Percentiles rank a stretch among this genome's conserved stretches.
Evolutionary conservation across 78 protist genomes (phyloP).

Genomic region (Pelomyxa schiedti): DNA sequence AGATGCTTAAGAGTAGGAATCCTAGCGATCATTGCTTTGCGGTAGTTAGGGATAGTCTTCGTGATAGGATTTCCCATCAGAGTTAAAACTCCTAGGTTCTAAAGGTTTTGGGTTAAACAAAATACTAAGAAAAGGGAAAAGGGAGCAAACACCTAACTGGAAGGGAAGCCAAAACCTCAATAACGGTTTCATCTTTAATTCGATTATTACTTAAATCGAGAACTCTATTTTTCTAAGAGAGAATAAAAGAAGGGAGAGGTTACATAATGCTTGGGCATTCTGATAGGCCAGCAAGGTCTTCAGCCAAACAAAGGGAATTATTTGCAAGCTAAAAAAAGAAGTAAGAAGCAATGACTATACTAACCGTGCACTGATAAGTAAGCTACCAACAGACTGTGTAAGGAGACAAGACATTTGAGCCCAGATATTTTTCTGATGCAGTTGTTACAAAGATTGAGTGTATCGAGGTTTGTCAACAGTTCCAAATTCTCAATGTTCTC

Average conservation of each 20-base stretch:
- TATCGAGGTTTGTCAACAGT: neutral
- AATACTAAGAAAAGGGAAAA: too few relatives aligned
- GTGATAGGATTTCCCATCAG: neutral
- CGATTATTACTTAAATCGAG: neutral
- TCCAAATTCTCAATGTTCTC: neutral
- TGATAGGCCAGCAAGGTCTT: neutral
- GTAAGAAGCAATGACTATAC: too few relatives aligned
- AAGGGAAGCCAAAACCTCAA: neutral
- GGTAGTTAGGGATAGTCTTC: slow-evolving; percentile 22
- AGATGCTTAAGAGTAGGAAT: slow-evolving; percentile 33
- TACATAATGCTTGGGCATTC: neutral
- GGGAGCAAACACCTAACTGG: too few relatives aligned
- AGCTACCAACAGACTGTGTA: neutral
- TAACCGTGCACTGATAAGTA: too few relatives aligned
- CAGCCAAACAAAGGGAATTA: neutral
- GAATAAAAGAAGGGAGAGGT: neutral
- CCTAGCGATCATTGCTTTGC: slow-evolving; percentile 18
- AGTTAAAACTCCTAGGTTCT: neutral
- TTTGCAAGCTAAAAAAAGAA: too few relatives aligned
- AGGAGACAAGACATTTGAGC: neutral
- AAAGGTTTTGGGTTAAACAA: too few relatives aligned
- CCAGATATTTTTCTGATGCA: neutral
- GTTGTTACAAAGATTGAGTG: neutral
- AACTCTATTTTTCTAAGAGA: too few relatives aligned
- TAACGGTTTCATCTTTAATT: neutral